phyloP scores from a whole-genome alignment of 1,284 basidiomycete species.

The Heterobasidion annosum region DNA sequence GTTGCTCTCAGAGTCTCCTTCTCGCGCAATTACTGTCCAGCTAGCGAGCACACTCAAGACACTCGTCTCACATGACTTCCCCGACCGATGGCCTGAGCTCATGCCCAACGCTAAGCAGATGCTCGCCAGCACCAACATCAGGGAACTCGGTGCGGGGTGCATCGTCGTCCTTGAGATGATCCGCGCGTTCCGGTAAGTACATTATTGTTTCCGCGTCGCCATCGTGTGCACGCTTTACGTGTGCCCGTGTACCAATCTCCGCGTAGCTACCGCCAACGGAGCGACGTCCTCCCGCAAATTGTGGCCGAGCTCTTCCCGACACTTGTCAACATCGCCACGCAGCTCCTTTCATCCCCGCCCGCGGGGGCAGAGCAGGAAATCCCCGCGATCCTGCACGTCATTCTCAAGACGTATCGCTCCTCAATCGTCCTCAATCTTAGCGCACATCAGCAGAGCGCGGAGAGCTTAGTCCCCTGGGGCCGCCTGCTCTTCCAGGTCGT shows the following conservation, averaged over 20 bases:
- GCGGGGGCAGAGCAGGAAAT: constrained; percentile 52
- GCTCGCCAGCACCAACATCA: constrained; percentile 52
- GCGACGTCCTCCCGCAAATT: constrained; percentile 48
- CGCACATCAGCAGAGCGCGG: constrained; percentile 61
- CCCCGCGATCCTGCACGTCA: constrained; percentile 71
- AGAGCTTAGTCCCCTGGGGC: constrained; percentile 79
- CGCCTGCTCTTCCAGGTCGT: constrained; percentile 73
- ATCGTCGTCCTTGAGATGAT: constrained; percentile 68
- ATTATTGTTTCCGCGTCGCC: neutral
- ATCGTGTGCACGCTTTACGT: neutral
- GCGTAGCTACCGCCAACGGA: constrained; percentile 55
- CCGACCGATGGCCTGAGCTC: constrained; percentile 63
- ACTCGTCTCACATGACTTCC: constrained; percentile 67
- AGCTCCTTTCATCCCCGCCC: constrained; percentile 55
- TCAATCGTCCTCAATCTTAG: constrained; percentile 68
- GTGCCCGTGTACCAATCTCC: neutral
- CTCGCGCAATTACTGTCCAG: constrained; percentile 64
- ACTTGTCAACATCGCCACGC: constrained; percentile 58
- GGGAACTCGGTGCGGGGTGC: constrained; percentile 72
- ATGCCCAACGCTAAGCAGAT: constrained; percentile 54
- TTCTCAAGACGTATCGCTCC: constrained; percentile 77
- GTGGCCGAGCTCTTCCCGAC: constrained; percentile 62
- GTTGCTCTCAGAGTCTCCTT: constrained; percentile 58
- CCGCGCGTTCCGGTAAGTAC: constrained; percentile 53
- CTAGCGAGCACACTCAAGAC: constrained; percentile 64